Percentiles rank a stretch among this genome's conserved stretches.
Evolutionary conservation across 306 rosid species (phyloP).

Genomic region (Prunus salicina): DNA sequence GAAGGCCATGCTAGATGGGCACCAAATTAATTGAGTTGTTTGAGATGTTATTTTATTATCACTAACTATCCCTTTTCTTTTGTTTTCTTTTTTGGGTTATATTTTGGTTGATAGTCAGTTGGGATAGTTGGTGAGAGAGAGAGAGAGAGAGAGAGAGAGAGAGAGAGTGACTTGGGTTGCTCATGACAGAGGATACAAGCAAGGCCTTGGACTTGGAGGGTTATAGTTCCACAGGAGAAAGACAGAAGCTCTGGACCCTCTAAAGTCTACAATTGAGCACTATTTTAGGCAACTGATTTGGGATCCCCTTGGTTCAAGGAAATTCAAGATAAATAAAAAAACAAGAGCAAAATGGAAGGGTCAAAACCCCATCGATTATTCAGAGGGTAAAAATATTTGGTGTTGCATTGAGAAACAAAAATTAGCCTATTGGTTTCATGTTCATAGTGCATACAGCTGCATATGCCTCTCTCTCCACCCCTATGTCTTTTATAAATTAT

Average conservation of each 20-base stretch:
- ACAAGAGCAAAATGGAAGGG: neutral
- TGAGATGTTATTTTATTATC: slow-evolving; percentile 12
- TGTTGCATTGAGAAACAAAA: neutral
- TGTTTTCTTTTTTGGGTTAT: slow-evolving; percentile 12
- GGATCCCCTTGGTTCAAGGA: neutral
- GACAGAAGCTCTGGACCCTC: slow-evolving; percentile 41
- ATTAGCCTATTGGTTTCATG: neutral
- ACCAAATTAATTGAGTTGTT: slow-evolving; percentile 27
- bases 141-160: slow-evolving; percentile 3
- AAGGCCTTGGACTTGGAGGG: slow-evolving; percentile 30
- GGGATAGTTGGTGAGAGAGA: slow-evolving; percentile 22
- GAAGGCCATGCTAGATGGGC: slow-evolving; percentile 26
- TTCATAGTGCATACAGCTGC: neutral
- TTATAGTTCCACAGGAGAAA: slow-evolving; percentile 24
- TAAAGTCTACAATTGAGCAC: slow-evolving; percentile 22
- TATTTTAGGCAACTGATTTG: slow-evolving; percentile 36
- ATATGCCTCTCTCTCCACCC: neutral
- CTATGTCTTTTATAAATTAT: neutral
- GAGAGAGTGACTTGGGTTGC: slow-evolving; percentile 21
- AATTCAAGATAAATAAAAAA: neutral
- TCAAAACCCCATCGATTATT: neutral
- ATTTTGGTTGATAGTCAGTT: slow-evolving; percentile 13
- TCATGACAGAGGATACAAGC: slow-evolving; percentile 33
- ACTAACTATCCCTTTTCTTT: slow-evolving; percentile 9
- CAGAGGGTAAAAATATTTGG: neutral